Conservation (phyloP, 352 stramenopile genomes). For the Albugo laibachii region DNA sequence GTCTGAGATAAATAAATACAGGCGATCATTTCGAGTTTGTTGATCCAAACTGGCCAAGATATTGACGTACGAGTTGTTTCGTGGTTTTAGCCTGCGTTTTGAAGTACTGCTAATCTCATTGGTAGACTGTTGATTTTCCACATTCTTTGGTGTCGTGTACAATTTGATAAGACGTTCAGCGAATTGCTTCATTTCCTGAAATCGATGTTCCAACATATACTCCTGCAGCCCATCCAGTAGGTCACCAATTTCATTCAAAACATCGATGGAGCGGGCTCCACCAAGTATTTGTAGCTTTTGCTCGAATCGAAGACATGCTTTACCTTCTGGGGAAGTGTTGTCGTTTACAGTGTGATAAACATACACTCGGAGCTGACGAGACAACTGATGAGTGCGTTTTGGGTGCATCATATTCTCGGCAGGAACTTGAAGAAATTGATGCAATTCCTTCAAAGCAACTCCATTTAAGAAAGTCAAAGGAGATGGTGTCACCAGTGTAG, state of each 20-base stretch:
- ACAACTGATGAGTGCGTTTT: constrained; percentile 64
- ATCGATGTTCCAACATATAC: constrained; percentile 74
- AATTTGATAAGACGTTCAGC: constrained; percentile 39
- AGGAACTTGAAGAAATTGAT: constrained; percentile 63
- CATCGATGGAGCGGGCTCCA: constrained; percentile 22
- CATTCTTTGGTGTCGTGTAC: constrained; percentile 7
- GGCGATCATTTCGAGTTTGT: constrained; percentile 47
- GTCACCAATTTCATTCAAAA: constrained; percentile 51
- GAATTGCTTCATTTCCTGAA: constrained; percentile 49
- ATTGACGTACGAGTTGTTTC: constrained; percentile 49
- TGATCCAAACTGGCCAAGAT: constrained; percentile 26
- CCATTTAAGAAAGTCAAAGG: constrained; percentile 56
- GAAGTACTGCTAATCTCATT: neutral
- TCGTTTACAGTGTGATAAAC: constrained; percentile 70
- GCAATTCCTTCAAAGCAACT: constrained; percentile 53
- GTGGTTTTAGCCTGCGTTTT: neutral
- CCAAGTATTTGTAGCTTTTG: constrained; percentile 26
- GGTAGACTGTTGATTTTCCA: too few species aligned
- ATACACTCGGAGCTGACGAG: constrained; percentile 50
- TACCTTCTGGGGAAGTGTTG: constrained; percentile 49
- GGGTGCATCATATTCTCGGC: constrained; percentile 41
- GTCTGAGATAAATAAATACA: constrained; percentile 59
- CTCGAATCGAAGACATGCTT: constrained; percentile 57
- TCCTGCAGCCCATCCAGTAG: constrained; percentile 68
- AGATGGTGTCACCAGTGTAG: constrained; percentile 47